Base-by-base conservation (phyloP, 2,329 filamentous ascomycete species). In the Sclerotinia borealis region DNA sequence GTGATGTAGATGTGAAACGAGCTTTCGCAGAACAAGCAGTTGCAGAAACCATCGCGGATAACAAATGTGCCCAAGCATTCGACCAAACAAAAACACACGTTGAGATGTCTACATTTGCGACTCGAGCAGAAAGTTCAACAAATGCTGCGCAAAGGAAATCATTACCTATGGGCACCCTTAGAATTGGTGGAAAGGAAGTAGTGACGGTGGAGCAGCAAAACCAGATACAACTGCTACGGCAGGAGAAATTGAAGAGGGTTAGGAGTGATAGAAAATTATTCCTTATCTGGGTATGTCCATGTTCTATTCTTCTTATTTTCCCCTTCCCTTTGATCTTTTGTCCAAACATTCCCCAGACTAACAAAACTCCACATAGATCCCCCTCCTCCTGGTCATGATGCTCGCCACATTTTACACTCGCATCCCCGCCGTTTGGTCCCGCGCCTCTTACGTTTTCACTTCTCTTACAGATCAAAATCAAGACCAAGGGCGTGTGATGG, bases 131-230 rank as follows among this genome's bases (percentile, higher is more conserved):
- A 64, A 71, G 67, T 64, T 68, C 75, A 73, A 22, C 41, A n/a
- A 62, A 74, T 73, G 50, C 78, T 8, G 79, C 80, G 64, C 78
- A 78, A 62, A 73, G 67, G 36, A 73, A 73, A 60, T 68, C 72
- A 29, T 67, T 73, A 15, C 60, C 68, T 25, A 60, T 73, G n/a
- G 70, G 67, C 11, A 72, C 85, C 34, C 78, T 88, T 36, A 82
- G 83, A 71, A 87, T 88, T 65, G 84, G 85, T 6, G 80, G 82
- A 64, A 87, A 87, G 75, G 81, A 85, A 70, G 80, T 80, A 61
- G 85, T 88, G 64, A 88, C 85, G 36, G 82, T 81, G 71, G 85
- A 87, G 71, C 85, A 88, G 72, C 84, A 86, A 72, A 84, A 86
- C 68, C 84, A 84, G 68, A 79, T 89, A 66, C 78, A 86, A 50